phyloP scores from a whole-genome alignment of 371 early-diverging fungal species.

The Capillidium heterosporum region DNA sequence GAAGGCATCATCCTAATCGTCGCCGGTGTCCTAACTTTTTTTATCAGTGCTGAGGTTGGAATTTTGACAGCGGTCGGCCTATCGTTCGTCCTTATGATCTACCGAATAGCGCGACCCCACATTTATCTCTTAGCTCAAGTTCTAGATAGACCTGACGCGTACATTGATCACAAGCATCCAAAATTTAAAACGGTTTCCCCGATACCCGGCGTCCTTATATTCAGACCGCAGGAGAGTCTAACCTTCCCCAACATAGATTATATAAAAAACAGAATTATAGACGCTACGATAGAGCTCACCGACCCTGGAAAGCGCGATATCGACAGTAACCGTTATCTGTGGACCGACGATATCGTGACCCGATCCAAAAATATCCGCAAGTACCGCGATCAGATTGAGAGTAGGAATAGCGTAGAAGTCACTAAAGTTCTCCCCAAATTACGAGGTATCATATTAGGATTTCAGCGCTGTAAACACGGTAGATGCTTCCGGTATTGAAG shows the following conservation, averaged over 20 bases:
- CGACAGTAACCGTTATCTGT: conserved; percentile 6
- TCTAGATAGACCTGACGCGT: conserved; percentile 8
- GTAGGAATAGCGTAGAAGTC: not conserved
- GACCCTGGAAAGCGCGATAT: conserved; percentile 5
- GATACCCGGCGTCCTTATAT: conserved; percentile 34
- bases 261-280: conserved; percentile 14
- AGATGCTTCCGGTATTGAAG: conserved; percentile 62
- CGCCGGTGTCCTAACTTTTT: conserved; percentile 39
- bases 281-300: conserved; percentile 7
- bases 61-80: conserved; percentile 43
- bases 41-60: conserved; percentile 45
- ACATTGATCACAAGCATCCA: conserved; percentile 6
- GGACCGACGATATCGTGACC: conserved; percentile 10
- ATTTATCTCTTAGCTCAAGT: conserved; percentile 9
- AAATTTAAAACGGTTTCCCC: conserved; percentile 7
- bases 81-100: conserved; percentile 36
- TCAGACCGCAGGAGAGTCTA: conserved; percentile 40
- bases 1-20: not conserved
- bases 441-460: conserved; percentile 49
- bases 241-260: conserved; percentile 49
- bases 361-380: not conserved
- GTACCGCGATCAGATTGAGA: not conserved
- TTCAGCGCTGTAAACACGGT: conserved; percentile 56
- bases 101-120: conserved; percentile 49
- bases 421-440: conserved; percentile 18